These are phyloP conservation scores for Dactylorhiza incarnata DNA, from an alignment of 106 monocot species.

Conservation along the genomic window DNA sequence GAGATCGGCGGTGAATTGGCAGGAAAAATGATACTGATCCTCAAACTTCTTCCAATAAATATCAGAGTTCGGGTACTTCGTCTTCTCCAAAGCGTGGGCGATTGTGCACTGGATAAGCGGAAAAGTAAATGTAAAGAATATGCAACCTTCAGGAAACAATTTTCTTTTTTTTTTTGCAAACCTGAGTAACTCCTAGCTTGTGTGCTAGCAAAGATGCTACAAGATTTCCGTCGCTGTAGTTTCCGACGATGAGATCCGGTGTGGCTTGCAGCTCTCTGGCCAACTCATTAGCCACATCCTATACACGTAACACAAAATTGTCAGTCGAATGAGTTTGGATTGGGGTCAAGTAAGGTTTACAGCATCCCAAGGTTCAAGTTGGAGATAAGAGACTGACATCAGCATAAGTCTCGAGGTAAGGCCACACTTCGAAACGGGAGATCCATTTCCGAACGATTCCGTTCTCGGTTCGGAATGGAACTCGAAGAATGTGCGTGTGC, in stretches of 20 bases:
- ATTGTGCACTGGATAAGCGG: conserved; percentile 53
- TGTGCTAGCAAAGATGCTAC: conserved; percentile 62
- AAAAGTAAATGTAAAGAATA: neutral
- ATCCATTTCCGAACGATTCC: conserved; percentile 57
- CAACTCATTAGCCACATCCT: conserved; percentile 74
- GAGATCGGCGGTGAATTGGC: conserved; percentile 78
- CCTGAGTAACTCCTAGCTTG: conserved; percentile 74
- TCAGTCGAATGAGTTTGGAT: neutral
- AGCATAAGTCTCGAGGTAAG: conserved; percentile 54
- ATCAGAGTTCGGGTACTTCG: conserved; percentile 77
- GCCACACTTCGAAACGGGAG: conserved; percentile 71
- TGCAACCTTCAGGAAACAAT: neutral
- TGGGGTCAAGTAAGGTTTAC: neutral
- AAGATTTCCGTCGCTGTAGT: conserved; percentile 86
- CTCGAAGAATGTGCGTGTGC: conserved; percentile 56
- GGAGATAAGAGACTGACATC: conserved; percentile 26
- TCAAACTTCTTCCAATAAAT: conserved; percentile 77
- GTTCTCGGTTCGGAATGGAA: conserved; percentile 50
- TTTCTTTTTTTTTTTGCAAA: conserved; percentile 3
- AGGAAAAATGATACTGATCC: conserved; percentile 76
- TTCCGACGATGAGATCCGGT: conserved; percentile 67
- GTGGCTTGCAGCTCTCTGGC: conserved; percentile 55
- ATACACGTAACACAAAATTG: neutral
- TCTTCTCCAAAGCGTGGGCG: conserved; percentile 76
- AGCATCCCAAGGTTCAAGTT: neutral